phyloP scores from a whole-genome alignment of 1,284 basidiomycete genomes.

The Caloboletus firmus region DNA sequence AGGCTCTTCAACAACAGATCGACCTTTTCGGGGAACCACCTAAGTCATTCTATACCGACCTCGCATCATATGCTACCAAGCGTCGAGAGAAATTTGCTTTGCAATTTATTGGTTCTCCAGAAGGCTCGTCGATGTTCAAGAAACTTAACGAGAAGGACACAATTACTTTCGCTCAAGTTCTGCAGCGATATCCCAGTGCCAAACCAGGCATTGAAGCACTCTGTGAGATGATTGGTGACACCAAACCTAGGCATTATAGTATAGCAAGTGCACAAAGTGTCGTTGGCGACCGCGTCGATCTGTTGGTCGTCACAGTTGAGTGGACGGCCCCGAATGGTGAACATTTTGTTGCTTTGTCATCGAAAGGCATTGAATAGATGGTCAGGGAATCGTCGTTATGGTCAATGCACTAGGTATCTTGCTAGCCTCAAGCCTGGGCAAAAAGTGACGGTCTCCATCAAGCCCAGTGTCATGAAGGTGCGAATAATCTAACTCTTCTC shows the following conservation, averaged over 20 bases:
- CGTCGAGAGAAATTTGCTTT: conserved; percentile 80
- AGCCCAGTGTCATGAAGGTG: conserved; percentile 99
- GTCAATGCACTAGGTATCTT: conserved; percentile 97
- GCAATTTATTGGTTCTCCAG: conserved; percentile 91
- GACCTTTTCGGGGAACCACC: conserved; percentile 96
- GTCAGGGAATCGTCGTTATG: conserved; percentile 76
- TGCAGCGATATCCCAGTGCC: conserved; percentile 81
- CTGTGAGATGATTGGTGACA: conserved; percentile 89
- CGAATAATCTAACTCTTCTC: conserved; percentile 1
- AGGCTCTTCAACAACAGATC: conserved; percentile 94
- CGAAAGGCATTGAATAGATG: conserved; percentile 7
- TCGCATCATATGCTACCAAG: conserved; percentile 75
- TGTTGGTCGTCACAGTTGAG: conserved; percentile 95
- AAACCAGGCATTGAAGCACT: conserved; percentile 78
- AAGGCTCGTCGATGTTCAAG: conserved; percentile 92
- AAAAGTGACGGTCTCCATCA: conserved; percentile 96
- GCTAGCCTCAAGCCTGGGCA: conserved; percentile 81
- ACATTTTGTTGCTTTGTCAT: conserved; percentile 24
- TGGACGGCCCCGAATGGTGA: conserved; percentile 86
- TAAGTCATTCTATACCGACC: conserved; percentile 92
- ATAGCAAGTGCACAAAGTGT: conserved; percentile 95
- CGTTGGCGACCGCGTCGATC: conserved; percentile 91
- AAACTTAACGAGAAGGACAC: conserved; percentile 95
- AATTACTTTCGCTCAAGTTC: conserved; percentile 89
- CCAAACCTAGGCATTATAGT: conserved; percentile 97